These are phyloP conservation scores for Bathelium albidoporum DNA, from an alignment of 495 filamentous ascomycete genomes.

Conservation along the genomic window DNA sequence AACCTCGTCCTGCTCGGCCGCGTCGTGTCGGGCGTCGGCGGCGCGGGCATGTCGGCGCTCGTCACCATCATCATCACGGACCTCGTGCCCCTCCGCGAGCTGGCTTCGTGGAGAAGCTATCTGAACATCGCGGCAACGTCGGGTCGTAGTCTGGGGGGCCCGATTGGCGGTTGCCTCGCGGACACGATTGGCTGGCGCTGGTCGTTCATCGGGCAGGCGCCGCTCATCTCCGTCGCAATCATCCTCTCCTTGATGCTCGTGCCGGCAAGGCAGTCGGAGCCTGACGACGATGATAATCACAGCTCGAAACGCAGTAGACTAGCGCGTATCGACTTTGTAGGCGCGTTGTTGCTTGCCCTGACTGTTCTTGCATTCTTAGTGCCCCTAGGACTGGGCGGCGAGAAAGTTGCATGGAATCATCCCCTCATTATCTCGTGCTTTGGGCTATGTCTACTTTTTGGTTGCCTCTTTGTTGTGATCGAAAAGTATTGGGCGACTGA, in stretches of 20 bases:
- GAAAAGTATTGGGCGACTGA: constrained; percentile 45
- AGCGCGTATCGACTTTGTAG: constrained; percentile 49
- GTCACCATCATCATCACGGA: constrained; percentile 32
- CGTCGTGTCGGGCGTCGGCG: constrained; percentile 15
- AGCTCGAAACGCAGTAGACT: constrained; percentile 7
- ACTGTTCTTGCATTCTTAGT: constrained; percentile 41
- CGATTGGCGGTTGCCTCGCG: constrained; percentile 52
- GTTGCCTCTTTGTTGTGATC: constrained; percentile 38
- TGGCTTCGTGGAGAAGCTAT: constrained; percentile 56
- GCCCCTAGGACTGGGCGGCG: constrained; percentile 50
- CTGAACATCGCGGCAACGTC: constrained; percentile 54
- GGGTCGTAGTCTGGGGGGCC: constrained; percentile 55
- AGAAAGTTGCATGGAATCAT: constrained; percentile 46
- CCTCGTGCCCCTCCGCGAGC: constrained; percentile 54
- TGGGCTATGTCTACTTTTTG: constrained; percentile 27
- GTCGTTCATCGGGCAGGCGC: constrained; percentile 53
- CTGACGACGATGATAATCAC: constrained; percentile 33
- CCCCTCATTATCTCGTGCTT: constrained; percentile 35
- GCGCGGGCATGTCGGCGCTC: constrained; percentile 15
- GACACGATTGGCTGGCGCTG: constrained; percentile 41
- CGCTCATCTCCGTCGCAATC: constrained; percentile 45
- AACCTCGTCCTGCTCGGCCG: constrained; percentile 15
- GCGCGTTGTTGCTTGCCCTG: constrained; percentile 39
- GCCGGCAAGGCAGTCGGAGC: constrained; percentile 44
- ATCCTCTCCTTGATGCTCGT: constrained; percentile 40